phyloP scores from a whole-genome alignment of 139 green algal genomes.

The Closterium sp. region DNA sequence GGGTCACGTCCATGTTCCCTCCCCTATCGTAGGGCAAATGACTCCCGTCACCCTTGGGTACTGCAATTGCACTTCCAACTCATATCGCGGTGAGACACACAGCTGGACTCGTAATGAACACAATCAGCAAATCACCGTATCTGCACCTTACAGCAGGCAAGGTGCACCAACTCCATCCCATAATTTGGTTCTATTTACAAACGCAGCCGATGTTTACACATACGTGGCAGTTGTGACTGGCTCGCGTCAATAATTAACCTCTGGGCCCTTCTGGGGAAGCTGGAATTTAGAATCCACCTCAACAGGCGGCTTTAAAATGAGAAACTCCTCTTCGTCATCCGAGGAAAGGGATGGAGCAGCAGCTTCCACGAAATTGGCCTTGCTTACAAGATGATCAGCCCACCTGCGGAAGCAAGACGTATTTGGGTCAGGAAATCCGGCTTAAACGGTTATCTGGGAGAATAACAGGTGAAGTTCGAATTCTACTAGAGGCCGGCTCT shows the following conservation, averaged over 20 bases:
- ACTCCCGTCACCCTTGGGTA: too few species aligned
- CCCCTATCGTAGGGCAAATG: too few species aligned
- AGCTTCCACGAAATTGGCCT: neutral
- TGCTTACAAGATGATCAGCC: neutral
- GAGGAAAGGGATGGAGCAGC: neutral
- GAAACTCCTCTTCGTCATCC: neutral
- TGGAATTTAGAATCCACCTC: neutral
- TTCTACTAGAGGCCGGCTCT: too few species aligned
- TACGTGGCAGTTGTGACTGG: neutral
- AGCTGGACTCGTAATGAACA: too few species aligned
- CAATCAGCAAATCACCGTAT: too few species aligned
- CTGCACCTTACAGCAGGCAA: neutral
- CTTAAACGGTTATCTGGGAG: neutral
- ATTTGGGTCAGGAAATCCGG: neutral
- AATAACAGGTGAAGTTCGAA: neutral
- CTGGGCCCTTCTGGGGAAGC: neutral
- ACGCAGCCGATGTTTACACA: neutral
- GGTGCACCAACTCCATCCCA: neutral
- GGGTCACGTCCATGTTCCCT: too few species aligned
- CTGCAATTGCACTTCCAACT: too few species aligned
- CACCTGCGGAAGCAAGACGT: neutral
- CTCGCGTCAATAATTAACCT: neutral
- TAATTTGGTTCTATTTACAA: neutral
- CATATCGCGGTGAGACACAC: too few species aligned
- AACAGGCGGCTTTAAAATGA: neutral